Percentiles rank a stretch among this genome's conserved stretches.
These are phyloP conservation scores for Pythium aphanidermatum DNA, from an alignment of 352 stramenopile genomes.

Conservation along the genomic window DNA sequence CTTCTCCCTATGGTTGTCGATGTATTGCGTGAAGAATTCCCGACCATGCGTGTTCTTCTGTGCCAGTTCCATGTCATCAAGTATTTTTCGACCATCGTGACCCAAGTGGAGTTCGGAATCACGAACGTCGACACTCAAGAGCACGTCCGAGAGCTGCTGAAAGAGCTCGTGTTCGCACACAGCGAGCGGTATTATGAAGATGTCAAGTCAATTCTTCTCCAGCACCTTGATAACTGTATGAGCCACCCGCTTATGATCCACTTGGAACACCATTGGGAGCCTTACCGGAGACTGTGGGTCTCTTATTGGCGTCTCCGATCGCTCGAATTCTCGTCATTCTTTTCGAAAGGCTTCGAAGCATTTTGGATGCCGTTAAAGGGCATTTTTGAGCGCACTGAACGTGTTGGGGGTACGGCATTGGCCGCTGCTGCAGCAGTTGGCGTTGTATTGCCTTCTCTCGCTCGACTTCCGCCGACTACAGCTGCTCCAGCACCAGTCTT, in stretches of 20 bases:
- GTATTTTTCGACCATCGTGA: conserved; percentile 43
- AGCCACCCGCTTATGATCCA: conserved; percentile 38
- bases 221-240: conserved; percentile 26
- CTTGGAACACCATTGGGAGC: conserved; percentile 54
- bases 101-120: conserved; percentile 35
- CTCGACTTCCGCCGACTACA: background rate
- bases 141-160: conserved; percentile 37
- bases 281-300: conserved; percentile 55
- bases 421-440: conserved; percentile 12
- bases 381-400: conserved; percentile 36
- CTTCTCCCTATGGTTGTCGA: conserved; percentile 47
- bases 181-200: conserved; percentile 47
- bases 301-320: conserved; percentile 53
- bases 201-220: conserved; percentile 31
- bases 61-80: conserved; percentile 74
- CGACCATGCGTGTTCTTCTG: conserved; percentile 42
- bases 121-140: conserved; percentile 32
- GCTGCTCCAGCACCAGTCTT: no score
- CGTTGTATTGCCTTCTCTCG: conserved; percentile 11
- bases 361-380: conserved; percentile 63
- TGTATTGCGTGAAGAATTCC: conserved; percentile 52
- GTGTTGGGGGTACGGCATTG: conserved; percentile 12
- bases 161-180: conserved; percentile 57
- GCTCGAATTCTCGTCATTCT: conserved; percentile 59
- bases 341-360: conserved; percentile 51